Percentiles rank a stretch among this genome's conserved stretches.
phyloP scores from a whole-genome alignment of 345 rosid species.

The Microcos paniculata region DNA sequence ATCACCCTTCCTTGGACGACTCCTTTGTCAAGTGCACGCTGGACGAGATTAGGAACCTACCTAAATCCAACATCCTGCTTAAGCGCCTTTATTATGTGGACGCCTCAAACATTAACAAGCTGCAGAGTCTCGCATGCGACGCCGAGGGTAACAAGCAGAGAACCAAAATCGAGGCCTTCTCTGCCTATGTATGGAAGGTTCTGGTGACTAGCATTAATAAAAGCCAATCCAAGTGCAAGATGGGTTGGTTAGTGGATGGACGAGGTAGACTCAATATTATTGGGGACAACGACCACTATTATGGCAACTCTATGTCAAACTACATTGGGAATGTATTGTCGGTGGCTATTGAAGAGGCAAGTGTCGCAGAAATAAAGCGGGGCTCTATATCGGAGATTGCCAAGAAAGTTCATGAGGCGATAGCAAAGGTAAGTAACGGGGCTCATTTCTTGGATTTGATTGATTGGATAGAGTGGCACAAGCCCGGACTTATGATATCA shows the following conservation, averaged over 20 bases:
- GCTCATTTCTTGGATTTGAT: constrained; percentile 76
- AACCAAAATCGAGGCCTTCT: constrained; percentile 84
- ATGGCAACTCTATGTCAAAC: constrained; percentile 38
- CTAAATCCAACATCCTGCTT: constrained; percentile 36
- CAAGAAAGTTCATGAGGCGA: constrained; percentile 50
- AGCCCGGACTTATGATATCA: constrained; percentile 83
- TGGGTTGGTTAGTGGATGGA: constrained; percentile 94
- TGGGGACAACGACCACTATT: constrained; percentile 4
- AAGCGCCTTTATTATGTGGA: constrained; percentile 77
- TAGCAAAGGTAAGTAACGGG: constrained; percentile 50
- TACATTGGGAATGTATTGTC: constrained; percentile 85
- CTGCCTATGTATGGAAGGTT: constrained; percentile 79
- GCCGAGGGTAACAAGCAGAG: constrained; percentile 36
- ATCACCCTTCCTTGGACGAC: constrained; percentile 52
- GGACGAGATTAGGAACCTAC: constrained; percentile 64
- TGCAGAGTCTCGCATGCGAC: constrained; percentile 55
- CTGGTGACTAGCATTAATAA: constrained; percentile 52
- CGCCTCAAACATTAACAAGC: constrained; percentile 40
- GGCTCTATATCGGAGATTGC: constrained; percentile 58
- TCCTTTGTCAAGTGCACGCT: constrained; percentile 59
- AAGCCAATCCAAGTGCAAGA: constrained; percentile 55
- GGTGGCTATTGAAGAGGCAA: constrained; percentile 63
- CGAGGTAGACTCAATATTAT: constrained; percentile 40
- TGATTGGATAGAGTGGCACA: constrained; percentile 82
- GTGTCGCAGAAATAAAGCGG: constrained; percentile 41